Base-by-base conservation (phyloP, 2,329 filamentous ascomycete species). In the Rhinocladiella similis region DNA sequence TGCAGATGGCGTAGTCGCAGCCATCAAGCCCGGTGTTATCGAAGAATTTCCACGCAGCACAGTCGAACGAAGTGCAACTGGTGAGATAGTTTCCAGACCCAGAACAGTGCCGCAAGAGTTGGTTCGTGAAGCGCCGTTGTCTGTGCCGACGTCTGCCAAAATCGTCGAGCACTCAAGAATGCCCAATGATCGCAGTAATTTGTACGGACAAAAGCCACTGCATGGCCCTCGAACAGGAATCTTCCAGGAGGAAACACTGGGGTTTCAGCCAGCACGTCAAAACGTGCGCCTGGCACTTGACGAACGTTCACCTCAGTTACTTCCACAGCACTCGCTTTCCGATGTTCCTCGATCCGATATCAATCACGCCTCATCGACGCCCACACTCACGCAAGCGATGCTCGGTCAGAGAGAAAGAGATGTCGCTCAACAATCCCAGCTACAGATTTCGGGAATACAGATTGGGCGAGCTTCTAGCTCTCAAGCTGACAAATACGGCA, bases 211-310 rank as follows among this genome's bases (percentile, higher is more conserved):
- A 13, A 69, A 70, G 59, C 62, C 69, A 18, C 64, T 64, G 38
- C 69, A 68, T 57, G 76, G 76, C n/a, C 76, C 76, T 7, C 73
- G 71, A 25, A 55, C 72, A 51, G 76, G 76, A 38, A 75, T 74
- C 47, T 78, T 78, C 55, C 70, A 70, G 27, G 75, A 78, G 12
- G 73, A 75, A 6, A 65, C 70, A 22, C 65, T 70, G 33, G 73
- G 49, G 6, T 59, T 57, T 16, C 50, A 45, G 19, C 14, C 47
- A 22, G n/a, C 66, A 25, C 72, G 72, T 27, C 64, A 69, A 14
- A 70, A 65, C 38, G 68, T 69, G 4, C 71, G 70, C 16, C 67
- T 69, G 5, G 67, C 68, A 41, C 53, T 64, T 5, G 61, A 69
- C 3, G 75, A 77, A 50, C 66, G 68, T 16, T 54, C 62, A 29